phyloP scores from a whole-genome alignment of 1,284 basidiomycete species.

The Ustilago crameri region DNA sequence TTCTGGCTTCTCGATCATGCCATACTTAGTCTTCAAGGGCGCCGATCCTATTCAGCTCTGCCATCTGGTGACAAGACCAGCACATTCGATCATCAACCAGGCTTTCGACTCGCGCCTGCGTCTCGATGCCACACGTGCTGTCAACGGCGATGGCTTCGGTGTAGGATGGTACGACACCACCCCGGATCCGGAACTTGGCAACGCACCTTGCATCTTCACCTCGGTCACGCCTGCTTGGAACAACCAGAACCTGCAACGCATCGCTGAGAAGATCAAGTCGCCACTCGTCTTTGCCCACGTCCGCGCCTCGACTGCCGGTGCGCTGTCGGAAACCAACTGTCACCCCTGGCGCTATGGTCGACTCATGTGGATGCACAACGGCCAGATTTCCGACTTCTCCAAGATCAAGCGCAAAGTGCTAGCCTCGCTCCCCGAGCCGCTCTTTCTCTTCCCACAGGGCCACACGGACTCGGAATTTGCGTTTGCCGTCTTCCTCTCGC shows the following conservation, averaged over 20 bases:
- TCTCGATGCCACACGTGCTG: conserved; percentile 69
- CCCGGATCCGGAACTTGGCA: conserved; percentile 46
- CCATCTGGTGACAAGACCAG: conserved; percentile 86
- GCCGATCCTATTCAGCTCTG: conserved; percentile 53
- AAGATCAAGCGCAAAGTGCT: conserved; percentile 60
- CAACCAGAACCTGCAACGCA: conserved; percentile 62
- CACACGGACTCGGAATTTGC: conserved; percentile 64
- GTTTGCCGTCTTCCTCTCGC: conserved; percentile 61
- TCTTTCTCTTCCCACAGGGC: conserved; percentile 62
- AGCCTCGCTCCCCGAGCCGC: conserved; percentile 50
- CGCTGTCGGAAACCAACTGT: conserved; percentile 63
- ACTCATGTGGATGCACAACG: conserved; percentile 68
- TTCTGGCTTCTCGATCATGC: conserved; percentile 11
- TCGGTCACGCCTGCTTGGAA: conserved; percentile 78
- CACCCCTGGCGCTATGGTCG: conserved; percentile 64
- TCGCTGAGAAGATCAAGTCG: conserved; percentile 65
- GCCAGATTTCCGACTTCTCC: conserved; percentile 58
- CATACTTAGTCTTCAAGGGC: conserved; percentile 60
- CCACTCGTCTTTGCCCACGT: conserved; percentile 65
- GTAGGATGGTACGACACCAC: conserved; percentile 77
- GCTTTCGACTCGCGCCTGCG: conserved; percentile 64
- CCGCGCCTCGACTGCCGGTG: conserved; percentile 59
- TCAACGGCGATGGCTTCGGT: conserved; percentile 88
- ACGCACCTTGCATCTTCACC: conserved; percentile 88
- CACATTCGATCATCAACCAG: conserved; percentile 80